Conservation (phyloP, 257 asterid genomes). For the Forsythia viridissima region DNA sequence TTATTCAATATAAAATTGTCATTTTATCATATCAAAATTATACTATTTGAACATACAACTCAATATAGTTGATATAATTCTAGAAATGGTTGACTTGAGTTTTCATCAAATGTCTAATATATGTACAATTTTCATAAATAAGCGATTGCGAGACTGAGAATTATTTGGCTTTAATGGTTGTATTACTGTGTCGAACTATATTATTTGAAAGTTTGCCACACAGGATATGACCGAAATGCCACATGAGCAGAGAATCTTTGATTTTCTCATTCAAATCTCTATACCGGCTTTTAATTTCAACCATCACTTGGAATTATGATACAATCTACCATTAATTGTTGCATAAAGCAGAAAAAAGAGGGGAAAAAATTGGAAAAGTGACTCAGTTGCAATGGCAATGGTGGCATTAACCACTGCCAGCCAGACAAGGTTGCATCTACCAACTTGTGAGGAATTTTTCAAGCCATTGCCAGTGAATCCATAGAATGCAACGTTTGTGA, state of each 20-base stretch:
- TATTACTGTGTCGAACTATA: too few species aligned
- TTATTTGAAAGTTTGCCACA: not conserved
- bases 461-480: constrained; percentile 34
- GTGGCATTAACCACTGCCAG: not conserved
- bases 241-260: constrained; percentile 29
- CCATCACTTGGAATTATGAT: constrained; percentile 11
- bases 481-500: too few species aligned
- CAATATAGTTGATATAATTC: too few species aligned
- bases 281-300: not conserved
- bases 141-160: too few species aligned
- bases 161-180: not conserved
- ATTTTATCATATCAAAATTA: too few species aligned
- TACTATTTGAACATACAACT: too few species aligned
- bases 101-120: too few species aligned
- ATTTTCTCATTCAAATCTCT: not conserved
- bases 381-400: constrained; percentile 46
- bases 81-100: too few species aligned
- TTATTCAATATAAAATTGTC: too few species aligned
- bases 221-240: constrained; percentile 20
- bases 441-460: constrained; percentile 32
- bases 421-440: not conserved
- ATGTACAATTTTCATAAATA: too few species aligned
- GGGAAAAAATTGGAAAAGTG: not conserved
- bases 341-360: not conserved
- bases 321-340: not conserved